Evolutionary conservation across 1,284 basidiomycete species (phyloP).

Genomic region (Tilletia walkeri): DNA sequence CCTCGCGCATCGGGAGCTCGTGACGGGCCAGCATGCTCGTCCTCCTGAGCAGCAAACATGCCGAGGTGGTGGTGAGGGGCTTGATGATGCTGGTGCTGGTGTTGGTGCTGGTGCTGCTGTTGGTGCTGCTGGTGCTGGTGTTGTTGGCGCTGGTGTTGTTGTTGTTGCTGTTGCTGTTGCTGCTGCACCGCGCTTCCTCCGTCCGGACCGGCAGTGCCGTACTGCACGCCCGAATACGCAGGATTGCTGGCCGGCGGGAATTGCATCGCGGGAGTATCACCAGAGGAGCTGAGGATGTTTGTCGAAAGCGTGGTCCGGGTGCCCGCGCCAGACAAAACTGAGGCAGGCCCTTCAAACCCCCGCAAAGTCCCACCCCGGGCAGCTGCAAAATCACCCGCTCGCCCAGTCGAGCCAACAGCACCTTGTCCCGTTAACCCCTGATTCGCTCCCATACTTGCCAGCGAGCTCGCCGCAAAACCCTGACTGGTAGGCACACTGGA

Average conservation of each 20-base stretch:
- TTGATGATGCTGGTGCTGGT: too few species aligned
- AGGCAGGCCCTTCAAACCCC: neutral
- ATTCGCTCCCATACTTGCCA: too few species aligned
- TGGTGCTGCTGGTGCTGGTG: too few species aligned
- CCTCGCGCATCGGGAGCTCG: too few species aligned
- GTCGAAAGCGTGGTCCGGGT: neutral
- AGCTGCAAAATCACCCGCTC: neutral
- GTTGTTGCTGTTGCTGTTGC: too few species aligned
- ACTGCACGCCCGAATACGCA: neutral
- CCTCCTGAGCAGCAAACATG: too few species aligned
- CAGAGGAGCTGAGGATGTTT: conserved; percentile 2
- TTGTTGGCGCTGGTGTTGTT: too few species aligned
- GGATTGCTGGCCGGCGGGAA: neutral
- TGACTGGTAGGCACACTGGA: neutral
- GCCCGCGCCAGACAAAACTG: neutral
- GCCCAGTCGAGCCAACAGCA: neutral
- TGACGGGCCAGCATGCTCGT: too few species aligned
- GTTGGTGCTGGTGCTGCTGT: too few species aligned
- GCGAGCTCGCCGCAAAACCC: neutral
- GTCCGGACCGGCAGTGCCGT: neutral
- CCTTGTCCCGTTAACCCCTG: neutral
- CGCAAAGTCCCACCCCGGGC: neutral
- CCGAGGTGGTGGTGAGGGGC: too few species aligned
- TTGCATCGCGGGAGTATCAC: neutral
- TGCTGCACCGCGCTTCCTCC: too few species aligned